Base-by-base conservation (phyloP, 345 rosid genomes). In the Salix dunnii region DNA sequence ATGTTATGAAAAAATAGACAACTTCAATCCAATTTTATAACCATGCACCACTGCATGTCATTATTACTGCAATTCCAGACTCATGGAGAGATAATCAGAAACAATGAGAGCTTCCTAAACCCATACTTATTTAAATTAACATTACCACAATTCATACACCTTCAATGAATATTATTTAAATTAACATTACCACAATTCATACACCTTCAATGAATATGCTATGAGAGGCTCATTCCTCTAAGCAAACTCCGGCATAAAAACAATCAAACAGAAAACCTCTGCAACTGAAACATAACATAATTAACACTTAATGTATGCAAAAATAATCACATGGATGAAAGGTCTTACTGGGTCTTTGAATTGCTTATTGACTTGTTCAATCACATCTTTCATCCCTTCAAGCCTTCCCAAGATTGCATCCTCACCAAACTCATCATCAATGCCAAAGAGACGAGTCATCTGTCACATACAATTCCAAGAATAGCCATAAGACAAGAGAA, bases 331-430 rank as follows among this genome's bases (percentile, higher is more conserved):
- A 31, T 7, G 68, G 75, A 72, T 25, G 49, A 36, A 38, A 73
- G 73, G 35, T 75, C 90, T 80, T 91, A 96, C 98, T 2, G 99
- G 99, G 85, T 96, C 95, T 83, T 90, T 93, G 84, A 96, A 96
- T 78, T 96, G 99, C 84, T 79, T 90, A 81, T 96, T 94, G 43
- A 96, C 99, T 89, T 91, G 94, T 82, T 94, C 97, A 74, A 96
- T 96, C 70, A 96, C 97, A 76, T 92, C 97, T 84, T 96, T 96
- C 97, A 96, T 89, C 74, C 98, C 91, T 88, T 96, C 99, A 7
- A 96, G 97, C 89, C 89, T 96, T 82, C 99, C 97, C 85, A 96
- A 82, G 51, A 96, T 83, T 40, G 99, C 97, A 87, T 96, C 98
- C 83, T 96, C 99, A 46, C 97, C 97, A 81, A 94, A 96, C 73